Conservation (phyloP, 495 filamentous ascomycete species). For the Aeminium ludgeri region DNA sequence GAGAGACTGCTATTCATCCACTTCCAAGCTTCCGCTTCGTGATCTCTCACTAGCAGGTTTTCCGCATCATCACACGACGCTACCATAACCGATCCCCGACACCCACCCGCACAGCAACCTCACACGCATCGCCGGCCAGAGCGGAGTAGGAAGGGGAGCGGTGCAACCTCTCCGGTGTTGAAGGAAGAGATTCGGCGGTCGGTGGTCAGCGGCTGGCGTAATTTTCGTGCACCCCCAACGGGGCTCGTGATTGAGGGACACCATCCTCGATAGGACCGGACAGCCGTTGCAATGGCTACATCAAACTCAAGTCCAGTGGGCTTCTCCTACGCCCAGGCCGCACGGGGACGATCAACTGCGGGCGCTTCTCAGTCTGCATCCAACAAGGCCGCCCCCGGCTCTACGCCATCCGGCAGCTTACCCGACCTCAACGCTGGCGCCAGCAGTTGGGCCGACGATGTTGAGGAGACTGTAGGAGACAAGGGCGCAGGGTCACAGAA, state of each 20-base stretch:
- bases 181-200: neutral
- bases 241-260: neutral
- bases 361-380: conserved; percentile 12
- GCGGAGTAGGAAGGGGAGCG: neutral
- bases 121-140: neutral
- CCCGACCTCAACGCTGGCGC: conserved; percentile 9
- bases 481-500: conserved; percentile 1
- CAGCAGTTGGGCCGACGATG: conserved; percentile 25
- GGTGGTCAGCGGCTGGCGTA: conserved; percentile 1
- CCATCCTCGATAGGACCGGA: too few species aligned
- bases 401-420: conserved; percentile 15
- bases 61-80: too few species aligned
- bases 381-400: conserved; percentile 25
- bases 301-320: conserved; percentile 7
- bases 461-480: conserved; percentile 15
- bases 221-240: conserved; percentile 1
- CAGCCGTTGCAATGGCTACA: conserved; percentile 11
- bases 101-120: neutral
- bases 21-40: too few species aligned
- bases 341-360: conserved; percentile 48
- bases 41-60: too few species aligned
- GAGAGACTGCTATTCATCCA: too few species aligned
- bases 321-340: conserved; percentile 94
- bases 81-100: neutral
- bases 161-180: conserved; percentile 3